Conservation (phyloP, 345 rosid species). For the Eucalyptus victrix region DNA sequence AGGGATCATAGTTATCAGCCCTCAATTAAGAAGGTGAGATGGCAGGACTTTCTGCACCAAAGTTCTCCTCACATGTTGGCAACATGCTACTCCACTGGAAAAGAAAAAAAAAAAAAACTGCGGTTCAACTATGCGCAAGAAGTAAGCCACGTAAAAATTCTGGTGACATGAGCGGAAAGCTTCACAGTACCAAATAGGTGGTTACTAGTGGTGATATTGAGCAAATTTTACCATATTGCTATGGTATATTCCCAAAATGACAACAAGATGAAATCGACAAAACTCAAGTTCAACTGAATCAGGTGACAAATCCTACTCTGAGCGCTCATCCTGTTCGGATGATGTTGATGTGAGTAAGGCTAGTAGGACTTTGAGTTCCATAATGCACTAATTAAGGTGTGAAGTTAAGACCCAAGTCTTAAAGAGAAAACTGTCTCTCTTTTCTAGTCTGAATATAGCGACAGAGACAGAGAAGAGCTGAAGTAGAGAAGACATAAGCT, state of each 20-base stretch:
- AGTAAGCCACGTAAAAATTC: neutral
- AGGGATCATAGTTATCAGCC: neutral
- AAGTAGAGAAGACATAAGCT: slow-evolving; percentile 22
- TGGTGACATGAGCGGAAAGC: neutral
- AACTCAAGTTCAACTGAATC: neutral
- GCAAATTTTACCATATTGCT: neutral
- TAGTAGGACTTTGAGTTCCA: slow-evolving; percentile 21
- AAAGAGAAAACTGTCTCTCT: slow-evolving; percentile 20
- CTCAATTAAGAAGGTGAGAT: neutral
- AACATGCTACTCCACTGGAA: neutral
- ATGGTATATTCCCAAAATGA: neutral
- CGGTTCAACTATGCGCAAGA: neutral
- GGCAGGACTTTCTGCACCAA: neutral
- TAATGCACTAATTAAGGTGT: slow-evolving; percentile 35
- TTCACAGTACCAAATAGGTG: neutral
- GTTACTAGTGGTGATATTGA: neutral
- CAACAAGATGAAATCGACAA: neutral
- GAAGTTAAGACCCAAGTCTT: slow-evolving; percentile 29
- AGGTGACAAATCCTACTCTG: neutral
- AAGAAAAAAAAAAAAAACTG: too few species aligned
- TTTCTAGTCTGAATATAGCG: slow-evolving; percentile 26
- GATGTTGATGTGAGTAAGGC: neutral
- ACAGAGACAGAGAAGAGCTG: neutral
- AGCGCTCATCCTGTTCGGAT: neutral
- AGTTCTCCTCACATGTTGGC: neutral